Base-by-base conservation (phyloP, 108 stramenopile species). In the Cyclotella cryptica region DNA sequence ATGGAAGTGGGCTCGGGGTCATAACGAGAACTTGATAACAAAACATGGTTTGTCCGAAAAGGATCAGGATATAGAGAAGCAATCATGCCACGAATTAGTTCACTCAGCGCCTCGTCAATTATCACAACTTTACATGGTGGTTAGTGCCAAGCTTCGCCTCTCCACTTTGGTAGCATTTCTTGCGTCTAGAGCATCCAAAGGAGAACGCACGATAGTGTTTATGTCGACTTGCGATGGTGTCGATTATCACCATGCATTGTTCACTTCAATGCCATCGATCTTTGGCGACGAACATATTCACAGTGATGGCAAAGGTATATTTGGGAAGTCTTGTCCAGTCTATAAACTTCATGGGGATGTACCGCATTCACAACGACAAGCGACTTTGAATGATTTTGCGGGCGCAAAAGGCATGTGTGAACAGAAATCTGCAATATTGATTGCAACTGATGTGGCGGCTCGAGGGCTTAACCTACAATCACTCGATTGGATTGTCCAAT, bases 201-300 rank as follows among this genome's bases (percentile, higher is more conserved):
- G 84, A 24, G 90, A 97, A 84, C 80, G 96, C 60, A 86, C 89
- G 2, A 89, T 99, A 41, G 96, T 98, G 1, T 99, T 99, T 74
- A 88, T 98, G 87, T 86, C 90, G 14, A 98, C 97, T 3, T 98
- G 98, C 64, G 97, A 97, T 61, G 77, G 92, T n/a, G 97, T 97
- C 15, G 97, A 99, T 61, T 98, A 90, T 86, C 93, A 98, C 70
- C 73, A 93, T 66, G 80, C 87, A 0, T 67, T 98, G 24, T 90
- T 96, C 51, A 41, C 71, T 42, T 60, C 81, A 18, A 79, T 91
- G 79, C 78, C 87, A 28, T 86, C 81, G 12, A 74, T 91, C 13
- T 77, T 91, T 49, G 75, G 69, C 26, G 61, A 59, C 15, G 71
- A 63, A 1, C 66, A 78, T 15, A 8, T 45, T 9, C 65, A 79